phyloP scores from a whole-genome alignment of 1,284 basidiomycete species.

The Pascua sp. region DNA sequence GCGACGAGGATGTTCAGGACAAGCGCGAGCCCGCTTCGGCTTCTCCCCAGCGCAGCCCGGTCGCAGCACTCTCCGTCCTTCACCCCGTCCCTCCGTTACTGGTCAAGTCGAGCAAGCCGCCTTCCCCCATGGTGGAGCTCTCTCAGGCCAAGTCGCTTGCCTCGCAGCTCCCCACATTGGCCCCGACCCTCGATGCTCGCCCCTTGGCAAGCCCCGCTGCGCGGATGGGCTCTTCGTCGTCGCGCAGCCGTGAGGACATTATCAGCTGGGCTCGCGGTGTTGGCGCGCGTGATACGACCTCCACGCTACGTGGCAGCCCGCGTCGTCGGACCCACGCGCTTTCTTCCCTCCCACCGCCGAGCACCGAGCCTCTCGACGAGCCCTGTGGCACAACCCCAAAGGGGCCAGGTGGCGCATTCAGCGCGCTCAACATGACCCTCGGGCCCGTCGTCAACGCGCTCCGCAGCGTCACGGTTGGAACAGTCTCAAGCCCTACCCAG shows the following conservation, averaged over 20 bases:
- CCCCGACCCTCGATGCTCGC: conserved; percentile 12
- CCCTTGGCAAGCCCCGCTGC: conserved; percentile 24
- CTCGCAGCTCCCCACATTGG: conserved; percentile 13
- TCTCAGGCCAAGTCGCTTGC: conserved; percentile 10
- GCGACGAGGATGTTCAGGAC: conserved; percentile 25
- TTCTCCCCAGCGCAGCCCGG: background rate
- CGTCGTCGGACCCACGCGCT: conserved; percentile 12
- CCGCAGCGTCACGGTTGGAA: conserved; percentile 20
- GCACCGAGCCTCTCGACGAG: conserved; percentile 18
- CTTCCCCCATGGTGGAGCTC: background rate
- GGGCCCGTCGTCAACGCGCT: conserved; percentile 38
- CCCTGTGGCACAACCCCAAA: conserved; percentile 9
- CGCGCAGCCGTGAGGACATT: conserved; percentile 45
- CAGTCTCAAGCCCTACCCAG: background rate
- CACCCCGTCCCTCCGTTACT: conserved; percentile 4
- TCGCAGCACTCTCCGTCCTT: background rate
- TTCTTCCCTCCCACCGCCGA: conserved; percentile 9
- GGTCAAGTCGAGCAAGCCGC: background rate
- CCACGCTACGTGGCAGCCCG: background rate
- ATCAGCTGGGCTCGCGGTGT: conserved; percentile 44
- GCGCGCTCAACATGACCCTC: conserved; percentile 20
- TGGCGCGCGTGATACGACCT: conserved; percentile 12
- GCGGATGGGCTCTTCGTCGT: conserved; percentile 37
- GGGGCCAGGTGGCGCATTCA: conserved; percentile 25
- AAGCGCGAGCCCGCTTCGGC: background rate